Evolutionary conservation across 2,329 filamentous ascomycete species (phyloP).

Genomic region (Onygenales sp.): DNA sequence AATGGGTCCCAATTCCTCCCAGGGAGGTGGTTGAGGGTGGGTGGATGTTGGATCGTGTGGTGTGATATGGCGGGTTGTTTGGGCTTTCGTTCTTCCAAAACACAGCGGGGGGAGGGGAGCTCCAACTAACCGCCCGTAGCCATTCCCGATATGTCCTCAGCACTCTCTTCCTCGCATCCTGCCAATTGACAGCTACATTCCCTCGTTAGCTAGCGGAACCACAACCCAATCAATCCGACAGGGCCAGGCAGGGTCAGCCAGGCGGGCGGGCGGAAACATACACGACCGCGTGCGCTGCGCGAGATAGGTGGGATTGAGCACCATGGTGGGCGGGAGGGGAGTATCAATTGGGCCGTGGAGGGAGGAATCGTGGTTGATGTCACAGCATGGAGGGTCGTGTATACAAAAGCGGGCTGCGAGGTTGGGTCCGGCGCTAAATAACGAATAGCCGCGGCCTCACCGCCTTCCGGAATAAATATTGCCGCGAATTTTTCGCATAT

Average conservation of each 20-base stretch:
- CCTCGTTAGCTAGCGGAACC: constrained; percentile 9
- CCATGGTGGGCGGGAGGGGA: constrained; percentile 46
- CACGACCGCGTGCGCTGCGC: constrained; percentile 71
- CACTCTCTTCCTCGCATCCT: constrained; percentile 79
- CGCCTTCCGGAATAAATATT: not conserved
- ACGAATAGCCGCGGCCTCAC: not conserved
- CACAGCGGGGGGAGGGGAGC: constrained; percentile 3
- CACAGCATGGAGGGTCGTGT: not conserved
- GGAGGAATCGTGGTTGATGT: not conserved
- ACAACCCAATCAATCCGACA: no score
- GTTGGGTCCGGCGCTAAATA: not conserved
- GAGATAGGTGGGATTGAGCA: constrained; percentile 88
- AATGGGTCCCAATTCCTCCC: not conserved
- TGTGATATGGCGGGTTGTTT: not conserved
- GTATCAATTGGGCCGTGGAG: not conserved
- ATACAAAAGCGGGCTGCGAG: not conserved
- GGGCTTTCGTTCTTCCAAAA: not conserved
- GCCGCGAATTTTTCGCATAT: not conserved
- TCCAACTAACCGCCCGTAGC: constrained; percentile 76
- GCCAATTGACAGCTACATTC: constrained; percentile 69
- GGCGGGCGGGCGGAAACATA: constrained; percentile 37
- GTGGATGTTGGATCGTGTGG: not conserved
- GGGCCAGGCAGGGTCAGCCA: not conserved
- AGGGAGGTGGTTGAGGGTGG: constrained; percentile 3
- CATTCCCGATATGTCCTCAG: constrained; percentile 87